Evolutionary conservation across 345 rosid genomes (phyloP), one percentile per base, ranked within the genome.

Genomic region (Salix suchowensis): DNA sequence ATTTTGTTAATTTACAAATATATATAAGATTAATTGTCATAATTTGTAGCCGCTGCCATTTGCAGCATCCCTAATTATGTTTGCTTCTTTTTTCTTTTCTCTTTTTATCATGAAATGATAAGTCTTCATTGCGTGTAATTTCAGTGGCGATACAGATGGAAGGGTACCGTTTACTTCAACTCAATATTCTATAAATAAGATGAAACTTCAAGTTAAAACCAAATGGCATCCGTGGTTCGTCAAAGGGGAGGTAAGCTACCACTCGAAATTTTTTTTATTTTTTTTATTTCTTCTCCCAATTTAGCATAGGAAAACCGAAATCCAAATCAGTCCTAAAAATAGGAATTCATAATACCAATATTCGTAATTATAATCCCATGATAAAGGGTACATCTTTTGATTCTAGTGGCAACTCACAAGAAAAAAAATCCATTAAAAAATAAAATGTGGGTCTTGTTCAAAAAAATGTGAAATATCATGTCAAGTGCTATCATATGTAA

Each of bases 131-230:
- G 11, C 21, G 5, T 65, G 50, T 23, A 16, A 67, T 16, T 61
- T 88, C 88, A 95, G 98, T 76, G 99, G 98, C 16, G 98, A 95
- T 72, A 86, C 19, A 7, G 98, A 95, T 79, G 99, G 91, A 74
- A 85, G 97, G 74, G 85, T 95, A 7, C 99, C 97, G 0, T 89
- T 95, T 11, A 91, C 94, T 19, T 95, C 99, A 11, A 90, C 98
- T 69, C 78, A 82, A 70, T 88, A 87, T 78, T 91, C 98, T 24
- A 87, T 93, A 26, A 73, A 86, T 14, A 69, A 26, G 72, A 88
- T 93, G 98, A 87, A 86, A 13, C 89, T 91, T 68, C 68, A 86
- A 0, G 79, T 86, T 18, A 85, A 85, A 77, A 89, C 88, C 44
- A 46, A 81, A n/a, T 95, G 96, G 97, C 93, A 89, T 80, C 90